A percentile compares a stretch with the other conserved stretches of the same genome.
Conservation (phyloP, 176 grass and related monocot species). For the Puccinellia tenuiflora region DNA sequence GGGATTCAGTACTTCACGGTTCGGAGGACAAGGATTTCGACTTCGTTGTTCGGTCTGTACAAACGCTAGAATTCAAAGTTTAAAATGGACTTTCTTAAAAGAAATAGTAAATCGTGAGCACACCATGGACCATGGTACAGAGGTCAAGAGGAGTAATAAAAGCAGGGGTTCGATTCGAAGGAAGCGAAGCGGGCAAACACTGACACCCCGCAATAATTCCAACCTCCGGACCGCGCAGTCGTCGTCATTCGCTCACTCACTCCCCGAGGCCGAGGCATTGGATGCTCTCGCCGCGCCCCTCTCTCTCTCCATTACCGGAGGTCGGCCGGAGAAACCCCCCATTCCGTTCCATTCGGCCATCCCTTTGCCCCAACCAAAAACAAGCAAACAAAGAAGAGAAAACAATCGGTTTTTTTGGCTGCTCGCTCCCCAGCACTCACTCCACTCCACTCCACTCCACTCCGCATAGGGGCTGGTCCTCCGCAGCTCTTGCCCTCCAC, state of each 20-base stretch:
- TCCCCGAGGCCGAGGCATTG: constrained; percentile 35
- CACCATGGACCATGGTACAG: not conserved
- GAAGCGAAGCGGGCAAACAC: not conserved
- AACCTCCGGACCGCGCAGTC: constrained; percentile 3
- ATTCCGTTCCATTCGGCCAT: not conserved
- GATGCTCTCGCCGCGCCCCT: constrained; percentile 7
- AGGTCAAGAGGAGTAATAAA: not conserved
- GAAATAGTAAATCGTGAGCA: too few species aligned
- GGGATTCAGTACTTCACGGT: too few species aligned
- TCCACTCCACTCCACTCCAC: not conserved
- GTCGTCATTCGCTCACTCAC: not conserved
- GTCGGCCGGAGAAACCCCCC: not conserved
- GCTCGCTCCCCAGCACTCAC: not conserved
- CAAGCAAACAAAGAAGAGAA: not conserved
- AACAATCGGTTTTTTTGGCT: not conserved
- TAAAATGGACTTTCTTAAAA: too few species aligned
- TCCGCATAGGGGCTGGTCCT: not conserved
- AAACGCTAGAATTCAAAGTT: too few species aligned
- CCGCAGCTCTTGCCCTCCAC: not conserved
- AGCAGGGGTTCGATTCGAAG: not conserved
- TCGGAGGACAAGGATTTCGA: too few species aligned
- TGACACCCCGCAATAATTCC: constrained; percentile 29
- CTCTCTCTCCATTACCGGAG: not conserved
- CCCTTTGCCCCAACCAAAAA: not conserved
- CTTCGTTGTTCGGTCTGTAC: too few species aligned